Base-by-base conservation (phyloP, 1,284 basidiomycete species). In the Coniferiporia weirii region DNA sequence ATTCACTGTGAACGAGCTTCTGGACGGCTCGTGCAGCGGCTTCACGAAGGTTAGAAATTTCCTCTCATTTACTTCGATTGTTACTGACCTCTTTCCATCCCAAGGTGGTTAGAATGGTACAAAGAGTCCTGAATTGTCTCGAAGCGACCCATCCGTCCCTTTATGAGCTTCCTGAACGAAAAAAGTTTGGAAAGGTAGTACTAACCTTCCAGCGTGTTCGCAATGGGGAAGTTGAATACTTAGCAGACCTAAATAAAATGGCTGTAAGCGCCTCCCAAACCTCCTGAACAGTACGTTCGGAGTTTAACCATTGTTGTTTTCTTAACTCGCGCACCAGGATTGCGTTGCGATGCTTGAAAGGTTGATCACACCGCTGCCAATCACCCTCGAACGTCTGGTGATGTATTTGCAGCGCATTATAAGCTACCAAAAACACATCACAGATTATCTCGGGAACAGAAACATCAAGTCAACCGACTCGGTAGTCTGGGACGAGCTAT, bases 91-190 rank as follows among this genome's bases (percentile, higher is more conserved):
- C 22, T 27, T 50, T 12, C n/a, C 15, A 36, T 55, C 13, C 15
- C 3, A 49, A 75, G 74, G 68, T 76, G n/a, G 57, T 75, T 6
- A 70, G 67, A 62, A 72, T 71, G 0, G 68, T 74, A 8, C 67
- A 71, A 50, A 68, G 73, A 22, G 59, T 76, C 17, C 64, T 75
- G 1, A 44, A 63, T 8, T 68, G 73, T 0, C 64, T 76, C 36
- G 69, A 75, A 64, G 72, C 69, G 9, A 67, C 69, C 1, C 73
- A 70, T 61, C 75, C 75, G 5, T 72, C 71, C 2, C 58, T 76
- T 36, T 76, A 73, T 61, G 66, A 68, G n/a, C 52, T 70, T 7
- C 70, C 71, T 19, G 38, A 61, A 15, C 61, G 59, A 15, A 64
- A 62, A 49, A 65, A 70, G 3, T 15, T 10, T 40, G 38, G 15